A percentile compares a stretch with the other conserved stretches of the same genome.
Conservation (phyloP, 306 rosid species). For the Malus domestica region ASM211411v1 NC_041795.1:5993501-5994000, state of each 20-base stretch:
- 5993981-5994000: no score
- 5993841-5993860: neutral
- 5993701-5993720: neutral
- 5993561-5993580: neutral
- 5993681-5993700: neutral
- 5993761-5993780: neutral
- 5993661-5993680: neutral
- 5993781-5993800: neutral
- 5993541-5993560: constrained; percentile 12
- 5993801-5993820: neutral
- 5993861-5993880: neutral
- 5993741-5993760: neutral
- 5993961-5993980: no score
- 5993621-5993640: neutral
- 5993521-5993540: constrained; percentile 59
- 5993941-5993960: neutral
- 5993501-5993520: constrained; percentile 94
- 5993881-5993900: neutral
- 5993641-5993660: neutral
- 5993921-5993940: neutral
- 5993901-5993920: neutral
- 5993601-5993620: neutral
- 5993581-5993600: neutral
- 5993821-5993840: neutral
- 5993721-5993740: neutral